Base-by-base conservation (phyloP, 2,329 filamentous ascomycete genomes). In the Phialocephala subalpina region DNA sequence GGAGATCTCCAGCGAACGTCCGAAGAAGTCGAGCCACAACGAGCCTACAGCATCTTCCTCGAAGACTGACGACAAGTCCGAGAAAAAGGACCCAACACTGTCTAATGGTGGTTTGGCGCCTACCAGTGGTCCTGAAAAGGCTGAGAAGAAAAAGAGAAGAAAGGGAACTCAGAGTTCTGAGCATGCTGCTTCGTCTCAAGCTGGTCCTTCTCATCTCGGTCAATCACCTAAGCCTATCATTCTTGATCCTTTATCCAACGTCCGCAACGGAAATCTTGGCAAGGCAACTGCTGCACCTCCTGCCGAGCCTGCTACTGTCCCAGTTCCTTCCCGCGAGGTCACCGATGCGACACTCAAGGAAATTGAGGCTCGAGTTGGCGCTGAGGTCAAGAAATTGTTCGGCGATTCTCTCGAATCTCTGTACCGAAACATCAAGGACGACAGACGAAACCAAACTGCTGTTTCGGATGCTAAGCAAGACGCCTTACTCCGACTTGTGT, bases 81-180 rank as follows among this genome's bases (percentile, higher is more conserved):
- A 75, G 52, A 72, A 58, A 65, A 68, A 71, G 40, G 68, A 71
- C 2, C 18, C 60, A 6, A 25, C 64, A 14, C 47, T 68, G 40
- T 59, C 70, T 4, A 75, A 75, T 58, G 70, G 71, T 52, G 72
- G 70, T 53, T 66, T 73, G 33, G 71, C 71, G 18, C 49, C 70
- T 60, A 58, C 71, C 12, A 73, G 65, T 47, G 70, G 72, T 29
- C 70, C 79, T 0, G 89, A 92, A 68, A 91, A 88, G 79, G 73
- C 80, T 0, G 91, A 93, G 73, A 86, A 86, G 74, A 88, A 86
- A 45, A 92, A 90, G 81, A 92, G 87, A 75, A 86, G 93, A 83
- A 95, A 93, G 83, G 86, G 84, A 66, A 82, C 82, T 64, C 77
- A 79, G 61, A 65, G 64, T 12, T 53, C 49, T n/a, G 49, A 53